Evolutionary conservation across 192 early-diverging fungal genomes (phyloP), one percentile per base, ranked within the genome.

Genomic region (Gamsiella multidivaricata): DNA sequence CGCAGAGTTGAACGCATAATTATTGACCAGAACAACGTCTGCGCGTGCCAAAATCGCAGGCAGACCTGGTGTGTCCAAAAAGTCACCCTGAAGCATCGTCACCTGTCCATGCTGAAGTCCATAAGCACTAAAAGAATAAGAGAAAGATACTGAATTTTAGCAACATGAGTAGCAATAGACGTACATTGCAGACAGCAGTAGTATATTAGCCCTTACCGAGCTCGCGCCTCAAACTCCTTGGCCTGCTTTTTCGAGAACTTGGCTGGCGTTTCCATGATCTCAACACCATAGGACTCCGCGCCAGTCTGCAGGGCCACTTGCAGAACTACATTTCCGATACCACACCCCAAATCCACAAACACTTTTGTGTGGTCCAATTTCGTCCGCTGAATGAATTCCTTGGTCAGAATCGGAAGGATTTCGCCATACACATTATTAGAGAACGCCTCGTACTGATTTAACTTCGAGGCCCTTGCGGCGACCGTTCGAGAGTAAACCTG

Each of bases 351-450:
- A 78, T 99, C 97, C 39, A 98, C 76, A 88, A 99, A 99, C 10
- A 90, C 86, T 43, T 91, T 88, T 33, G 83, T 83, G 15, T 85
- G 70, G 23, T 81, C 75, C 29, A 99, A 81, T 11, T 81, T 78
- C 2, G 94, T 88, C 55, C 87, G 73, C 49, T 88, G 69, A 60
- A 98, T 95, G 28, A 99, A 84, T 56, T 96, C 93, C 57, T 87
- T 87, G 41, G 97, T 91, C 63, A 99, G 81, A 31, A 85, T 87
- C 28, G 89, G 88, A 59, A 92, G 90, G 64, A 99, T 91, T 82
- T 99, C 97, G 47, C 97, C 97, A 80, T 99, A 99, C 22, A 98
- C 97, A 74, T 94, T 94, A 74, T 97, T 95, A 18, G 94, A 70
- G 20, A 70, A 67, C 1, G 61, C 63, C 29, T 74, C 81, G 18